Evolutionary conservation across 805 yeast genomes (phyloP).

Genomic region (Brettanomyces naardenensis): DNA sequence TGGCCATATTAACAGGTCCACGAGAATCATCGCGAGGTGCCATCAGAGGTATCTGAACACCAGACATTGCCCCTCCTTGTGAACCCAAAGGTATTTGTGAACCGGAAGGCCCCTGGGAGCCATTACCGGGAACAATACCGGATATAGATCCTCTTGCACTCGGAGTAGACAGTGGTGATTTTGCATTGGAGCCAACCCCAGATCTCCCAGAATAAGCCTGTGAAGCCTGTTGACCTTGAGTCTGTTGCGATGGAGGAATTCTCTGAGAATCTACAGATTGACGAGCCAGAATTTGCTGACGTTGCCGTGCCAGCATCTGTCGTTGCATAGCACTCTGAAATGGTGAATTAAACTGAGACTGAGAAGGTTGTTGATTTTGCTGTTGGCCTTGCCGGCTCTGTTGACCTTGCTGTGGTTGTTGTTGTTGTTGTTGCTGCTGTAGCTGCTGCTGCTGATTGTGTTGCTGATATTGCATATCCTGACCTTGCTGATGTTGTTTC

Average conservation of each 20-base stretch:
- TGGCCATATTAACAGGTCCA: not conserved
- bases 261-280: not conserved
- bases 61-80: not conserved
- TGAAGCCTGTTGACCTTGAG: not conserved
- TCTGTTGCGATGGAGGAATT: not conserved
- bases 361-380: conserved; percentile 2
- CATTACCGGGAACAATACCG: not conserved
- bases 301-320: not conserved
- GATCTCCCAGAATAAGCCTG: not conserved
- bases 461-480: conserved; percentile 4
- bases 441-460: conserved; percentile 7
- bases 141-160: conserved; percentile 5
- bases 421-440: conserved; percentile 5
- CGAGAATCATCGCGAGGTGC: not conserved
- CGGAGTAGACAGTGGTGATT: not conserved
- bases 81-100: not conserved
- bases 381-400: conserved; percentile 8
- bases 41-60: not conserved
- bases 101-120: not conserved
- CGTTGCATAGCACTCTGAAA: not conserved
- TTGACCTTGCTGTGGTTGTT: not conserved
- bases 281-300: too few relatives aligned
- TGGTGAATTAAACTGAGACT: conserved; percentile 7
- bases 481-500: conserved; percentile 7
- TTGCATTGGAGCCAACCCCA: not conserved